Evolutionary conservation across 2,329 filamentous ascomycete genomes (phyloP), one percentile per base, ranked within the genome.

Genomic region (Fusarium concolor): DNA sequence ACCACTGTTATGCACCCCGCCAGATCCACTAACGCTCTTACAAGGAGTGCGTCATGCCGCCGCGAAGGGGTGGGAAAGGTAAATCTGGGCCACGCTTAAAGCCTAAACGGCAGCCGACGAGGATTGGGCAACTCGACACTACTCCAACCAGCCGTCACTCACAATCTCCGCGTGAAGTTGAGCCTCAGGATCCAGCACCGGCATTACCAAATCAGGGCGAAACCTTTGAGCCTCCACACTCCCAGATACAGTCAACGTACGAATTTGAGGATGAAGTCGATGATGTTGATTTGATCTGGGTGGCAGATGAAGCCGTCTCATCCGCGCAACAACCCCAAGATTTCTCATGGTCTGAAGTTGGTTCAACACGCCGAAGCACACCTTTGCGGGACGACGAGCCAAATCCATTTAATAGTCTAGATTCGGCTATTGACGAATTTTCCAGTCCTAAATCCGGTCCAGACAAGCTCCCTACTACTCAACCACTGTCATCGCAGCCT

Each of bases 51-150:
- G 31, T 33, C 44, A 74, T 74, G 70, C 44, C 63, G 53, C 51
- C 62, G 4, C 70, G 45, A 26, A 66, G 50, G 29, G 62, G 69
- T 58, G 60, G 41, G 44, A 71, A 56, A 28, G 60, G 38, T 42
- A 71, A 56, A 28, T 20, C 68, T 57, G 56, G 50, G 29, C 70
- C 71, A 45, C 46, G 57, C 15, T 24, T 49, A 22, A 72, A 56
- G 45, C 31, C 22, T 22, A 68, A 62, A 33, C 61, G 56, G 20
- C 65, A 56, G 15, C 15, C 67, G 12, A 68, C 69, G 0, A 55
- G 71, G 38, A 71, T 80, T 18, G 71, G 72, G 4, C 61, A 79
- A 52, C 71, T 80, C 4, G 76, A 79, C 9, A 77, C 76, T 3
- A 78, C 78, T 8, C 76, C 78, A 7, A 78, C 74, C 2, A 73